Base-by-base conservation (phyloP, 106 monocot genomes). In the Xerophyta viscosa region DNA sequence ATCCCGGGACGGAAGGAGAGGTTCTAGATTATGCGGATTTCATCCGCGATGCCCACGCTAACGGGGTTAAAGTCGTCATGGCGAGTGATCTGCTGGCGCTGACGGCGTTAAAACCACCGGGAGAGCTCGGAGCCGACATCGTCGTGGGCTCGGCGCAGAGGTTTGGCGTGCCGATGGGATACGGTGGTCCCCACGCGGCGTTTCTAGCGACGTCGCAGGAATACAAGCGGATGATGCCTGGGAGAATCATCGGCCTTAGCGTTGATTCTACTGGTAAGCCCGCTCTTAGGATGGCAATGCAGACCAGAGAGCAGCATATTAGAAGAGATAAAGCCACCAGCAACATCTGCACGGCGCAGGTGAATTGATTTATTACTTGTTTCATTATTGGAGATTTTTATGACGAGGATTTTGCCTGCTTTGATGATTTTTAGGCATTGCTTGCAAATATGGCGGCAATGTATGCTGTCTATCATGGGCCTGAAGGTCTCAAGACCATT, bases 331-430 rank as follows among this genome's bases (percentile, higher is more conserved):
- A 96, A 63, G 96, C 96, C 47, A 96, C 96, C 50, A 96, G 96
- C 73, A 96, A 96, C n/a, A 96, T 96, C 33, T 96, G 96, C 66
- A 96, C 96, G 33, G 89, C 96, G 28, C 96, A 96, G 88, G 94
- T 88, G 25, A 29, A 20, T 9, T 1, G 27, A 14, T 53, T 18
- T 17, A 11, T 53, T 18, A 28, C 14, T 15, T 13, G 2, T 31
- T 23, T 21, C 29, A n/a, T n/a, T n/a, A n/a, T n/a, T n/a, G n/a
- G n/a, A n/a, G n/a, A n/a, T n/a, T n/a, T n/a, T 50, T 18, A 20
- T 24, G 27, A 22, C 27, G 24, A 33, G 0, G 2, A 48, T 48
- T 37, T 31, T n/a, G 33, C n/a, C 15, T 48, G 44, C 1, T 20
- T 15, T 52, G 27, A 27, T 51, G 28, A 52, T 15, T 46, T 72